Conservation (phyloP, 2,329 filamentous ascomycete species). For the Pezicula carpinea region DNA sequence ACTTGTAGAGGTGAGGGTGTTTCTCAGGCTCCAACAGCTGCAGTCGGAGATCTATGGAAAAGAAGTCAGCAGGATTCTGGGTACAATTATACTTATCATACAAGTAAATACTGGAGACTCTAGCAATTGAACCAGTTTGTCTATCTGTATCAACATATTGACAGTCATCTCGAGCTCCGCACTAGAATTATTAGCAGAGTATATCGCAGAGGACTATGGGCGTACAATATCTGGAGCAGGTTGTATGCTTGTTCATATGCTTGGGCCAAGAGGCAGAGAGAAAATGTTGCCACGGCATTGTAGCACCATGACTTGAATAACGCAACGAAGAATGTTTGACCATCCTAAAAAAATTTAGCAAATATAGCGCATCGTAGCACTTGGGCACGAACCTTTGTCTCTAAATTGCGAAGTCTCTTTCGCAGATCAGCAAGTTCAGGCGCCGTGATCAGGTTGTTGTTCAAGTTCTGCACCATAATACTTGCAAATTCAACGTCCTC, state of each 20-base stretch:
- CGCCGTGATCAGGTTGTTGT: constrained; percentile 97
- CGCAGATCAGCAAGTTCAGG: constrained; percentile 88
- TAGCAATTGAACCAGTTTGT: constrained; percentile 93
- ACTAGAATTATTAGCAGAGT: constrained; percentile 42
- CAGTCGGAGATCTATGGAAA: constrained; percentile 71
- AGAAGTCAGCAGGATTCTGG: constrained; percentile 11
- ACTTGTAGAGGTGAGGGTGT: constrained; percentile 94
- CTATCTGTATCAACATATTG: constrained; percentile 97
- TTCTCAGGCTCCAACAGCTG: constrained; percentile 94
- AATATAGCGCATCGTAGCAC: neutral
- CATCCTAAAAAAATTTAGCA: constrained; percentile 54
- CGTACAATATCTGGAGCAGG: constrained; percentile 86
- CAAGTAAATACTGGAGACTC: constrained; percentile 98
- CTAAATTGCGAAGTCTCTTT: constrained; percentile 83
- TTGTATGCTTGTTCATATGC: constrained; percentile 98
- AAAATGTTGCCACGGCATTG: constrained; percentile 97
- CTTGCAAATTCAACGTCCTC: constrained; percentile 98
- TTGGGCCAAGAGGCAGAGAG: constrained; percentile 88
- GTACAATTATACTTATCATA: constrained; percentile 39
- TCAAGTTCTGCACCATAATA: constrained; percentile 99
- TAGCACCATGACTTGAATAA: constrained; percentile 98
- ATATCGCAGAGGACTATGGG: neutral
- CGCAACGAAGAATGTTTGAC: constrained; percentile 90
- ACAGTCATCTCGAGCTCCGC: constrained; percentile 98
- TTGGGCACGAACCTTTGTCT: constrained; percentile 60